These are phyloP conservation scores for Aspergillus arachidicola DNA, from an alignment of 2,329 filamentous ascomycete genomes.

Conservation along the genomic window DNA sequence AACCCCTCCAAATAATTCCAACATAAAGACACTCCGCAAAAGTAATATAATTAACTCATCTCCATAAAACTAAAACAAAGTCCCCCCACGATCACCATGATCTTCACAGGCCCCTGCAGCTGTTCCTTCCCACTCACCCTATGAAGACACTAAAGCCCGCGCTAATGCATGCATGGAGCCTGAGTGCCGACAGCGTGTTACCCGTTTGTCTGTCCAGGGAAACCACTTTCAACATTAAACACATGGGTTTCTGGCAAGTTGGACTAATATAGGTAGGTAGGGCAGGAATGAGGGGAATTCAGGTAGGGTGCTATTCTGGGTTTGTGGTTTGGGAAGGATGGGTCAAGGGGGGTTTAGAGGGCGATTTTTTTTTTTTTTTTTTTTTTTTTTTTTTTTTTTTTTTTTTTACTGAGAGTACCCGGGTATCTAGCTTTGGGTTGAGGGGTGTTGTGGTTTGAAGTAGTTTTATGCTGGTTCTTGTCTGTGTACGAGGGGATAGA, in stretches of 20 bases:
- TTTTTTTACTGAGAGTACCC: too few species aligned
- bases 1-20: neutral
- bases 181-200: neutral
- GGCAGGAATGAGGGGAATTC: neutral
- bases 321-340: neutral
- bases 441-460: too few species aligned
- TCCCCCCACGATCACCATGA: neutral
- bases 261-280: neutral
- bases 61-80: neutral
- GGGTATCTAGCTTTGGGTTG: too few species aligned
- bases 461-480: too few species aligned
- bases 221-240: neutral
- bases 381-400: too few species aligned
- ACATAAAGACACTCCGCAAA: neutral
- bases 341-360: too few species aligned
- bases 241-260: neutral
- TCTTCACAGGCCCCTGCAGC: neutral
- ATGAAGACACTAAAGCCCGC: neutral
- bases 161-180: neutral
- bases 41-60: neutral
- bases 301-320: neutral
- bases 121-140: neutral
- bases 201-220: neutral
- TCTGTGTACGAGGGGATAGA: too few species aligned
- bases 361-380: too few species aligned